These are phyloP conservation scores for Xanthoconium stramineum DNA, from an alignment of 768 basidiomycete species.

Conservation along the genomic window DNA sequence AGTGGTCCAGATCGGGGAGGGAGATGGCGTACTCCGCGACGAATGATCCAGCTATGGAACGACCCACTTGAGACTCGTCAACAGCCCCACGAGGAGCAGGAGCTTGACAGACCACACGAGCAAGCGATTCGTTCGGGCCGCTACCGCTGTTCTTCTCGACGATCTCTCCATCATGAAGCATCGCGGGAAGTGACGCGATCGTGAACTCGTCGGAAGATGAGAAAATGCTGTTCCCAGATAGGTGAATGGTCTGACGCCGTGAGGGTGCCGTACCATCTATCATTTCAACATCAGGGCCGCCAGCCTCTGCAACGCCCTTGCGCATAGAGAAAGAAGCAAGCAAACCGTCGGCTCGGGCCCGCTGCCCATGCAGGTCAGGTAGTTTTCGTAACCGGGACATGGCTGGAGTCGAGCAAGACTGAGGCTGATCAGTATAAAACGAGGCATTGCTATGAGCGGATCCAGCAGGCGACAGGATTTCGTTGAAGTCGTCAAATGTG, in stretches of 20 bases:
- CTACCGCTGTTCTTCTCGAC: background rate
- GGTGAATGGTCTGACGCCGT: constrained; percentile 13
- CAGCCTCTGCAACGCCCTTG: background rate
- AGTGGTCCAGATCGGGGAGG: constrained; percentile 1
- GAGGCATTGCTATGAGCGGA: constrained; percentile 5
- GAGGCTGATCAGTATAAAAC: constrained; percentile 23
- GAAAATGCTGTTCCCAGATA: constrained; percentile 29
- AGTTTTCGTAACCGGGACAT: constrained; percentile 1
- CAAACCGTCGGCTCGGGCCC: background rate
- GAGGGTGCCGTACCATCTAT: constrained; percentile 5
- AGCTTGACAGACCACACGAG: background rate
- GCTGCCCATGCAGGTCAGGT: background rate
- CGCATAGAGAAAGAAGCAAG: background rate
- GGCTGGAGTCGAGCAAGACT: constrained; percentile 27
- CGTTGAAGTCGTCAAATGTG: background rate
- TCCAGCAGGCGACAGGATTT: background rate
- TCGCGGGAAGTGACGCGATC: constrained; percentile 5
- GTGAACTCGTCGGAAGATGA: constrained; percentile 30
- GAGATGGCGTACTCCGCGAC: constrained; percentile 18
- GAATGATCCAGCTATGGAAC: constrained; percentile 5
- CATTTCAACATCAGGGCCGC: constrained; percentile 20
- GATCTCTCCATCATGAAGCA: background rate
- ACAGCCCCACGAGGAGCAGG: background rate
- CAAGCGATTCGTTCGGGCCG: background rate
- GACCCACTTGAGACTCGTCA: background rate